These are phyloP conservation scores for Alternaria hordeiaustralica DNA, from an alignment of 2,329 filamentous ascomycete species.

Conservation along the genomic window DNA sequence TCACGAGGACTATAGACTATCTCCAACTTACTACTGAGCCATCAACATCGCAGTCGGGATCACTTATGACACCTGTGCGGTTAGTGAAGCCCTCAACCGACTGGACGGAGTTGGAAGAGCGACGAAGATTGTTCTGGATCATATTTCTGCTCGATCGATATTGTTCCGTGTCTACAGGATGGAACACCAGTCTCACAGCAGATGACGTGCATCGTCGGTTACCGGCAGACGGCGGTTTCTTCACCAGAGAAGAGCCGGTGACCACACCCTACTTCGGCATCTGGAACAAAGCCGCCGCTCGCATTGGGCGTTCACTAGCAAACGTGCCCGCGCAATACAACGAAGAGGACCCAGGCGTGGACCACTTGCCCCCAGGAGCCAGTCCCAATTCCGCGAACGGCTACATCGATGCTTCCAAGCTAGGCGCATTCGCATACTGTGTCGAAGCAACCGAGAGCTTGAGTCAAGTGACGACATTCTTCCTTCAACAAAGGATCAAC, in stretches of 20 bases:
- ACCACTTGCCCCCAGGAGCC: conserved; percentile 27
- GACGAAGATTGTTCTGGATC: conserved; percentile 41
- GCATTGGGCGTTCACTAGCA: conserved; percentile 40
- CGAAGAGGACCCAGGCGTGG: conserved; percentile 37
- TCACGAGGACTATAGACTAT: conserved; percentile 44
- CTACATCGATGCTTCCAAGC: conserved; percentile 44
- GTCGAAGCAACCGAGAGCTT: conserved; percentile 44
- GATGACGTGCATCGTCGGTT: conserved; percentile 43
- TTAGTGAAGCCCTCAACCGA: conserved; percentile 33
- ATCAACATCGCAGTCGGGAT: conserved; percentile 28
- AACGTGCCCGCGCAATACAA: conserved; percentile 45
- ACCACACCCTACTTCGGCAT: conserved; percentile 44
- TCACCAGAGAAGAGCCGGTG: conserved; percentile 42
- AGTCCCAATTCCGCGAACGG: conserved; percentile 41
- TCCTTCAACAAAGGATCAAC: conserved; percentile 43
- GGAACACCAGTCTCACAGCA: conserved; percentile 43
- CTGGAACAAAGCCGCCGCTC: conserved; percentile 45
- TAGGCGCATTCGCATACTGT: conserved; percentile 45
- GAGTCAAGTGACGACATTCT: conserved; percentile 45
- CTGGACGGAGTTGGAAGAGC: conserved; percentile 43
- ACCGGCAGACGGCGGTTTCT: conserved; percentile 44
- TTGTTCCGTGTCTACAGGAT: conserved; percentile 42
- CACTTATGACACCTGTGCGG: conserved; percentile 40
- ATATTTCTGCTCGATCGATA: conserved; percentile 45
- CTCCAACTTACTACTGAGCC: conserved; percentile 41